Conservation (phyloP, 352 stramenopile species). For the Phytopythium litorale region DNA sequence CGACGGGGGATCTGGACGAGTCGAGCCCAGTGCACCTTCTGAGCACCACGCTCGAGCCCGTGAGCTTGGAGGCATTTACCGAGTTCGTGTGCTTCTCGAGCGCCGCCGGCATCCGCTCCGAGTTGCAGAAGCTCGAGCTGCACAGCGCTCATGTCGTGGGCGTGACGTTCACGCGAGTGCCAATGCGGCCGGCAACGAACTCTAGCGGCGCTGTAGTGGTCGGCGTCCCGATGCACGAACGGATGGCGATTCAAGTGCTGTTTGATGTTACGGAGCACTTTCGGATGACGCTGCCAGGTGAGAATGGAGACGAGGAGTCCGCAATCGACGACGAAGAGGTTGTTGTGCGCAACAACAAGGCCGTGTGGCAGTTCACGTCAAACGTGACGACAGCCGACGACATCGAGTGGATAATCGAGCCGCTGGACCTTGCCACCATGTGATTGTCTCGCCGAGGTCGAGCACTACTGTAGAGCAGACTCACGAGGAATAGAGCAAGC, state of each 20-base stretch:
- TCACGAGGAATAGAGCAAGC: too few relatives aligned
- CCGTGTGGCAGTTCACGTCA: constrained; percentile 28
- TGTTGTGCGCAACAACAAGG: constrained; percentile 11
- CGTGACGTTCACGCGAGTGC: constrained; percentile 14
- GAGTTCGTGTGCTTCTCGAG: constrained; percentile 11
- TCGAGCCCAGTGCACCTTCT: background rate
- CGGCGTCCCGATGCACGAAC: constrained; percentile 17
- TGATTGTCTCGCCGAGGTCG: background rate
- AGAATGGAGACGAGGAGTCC: background rate
- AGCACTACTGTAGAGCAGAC: too few relatives aligned
- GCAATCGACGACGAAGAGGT: constrained; percentile 6
- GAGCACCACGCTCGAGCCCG: constrained; percentile 13
- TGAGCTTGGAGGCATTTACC: constrained; percentile 25
- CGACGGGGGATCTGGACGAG: background rate
- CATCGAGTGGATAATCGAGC: constrained; percentile 27
- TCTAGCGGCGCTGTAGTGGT: constrained; percentile 12
- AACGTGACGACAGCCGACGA: constrained; percentile 19
- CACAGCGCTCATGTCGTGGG: constrained; percentile 19
- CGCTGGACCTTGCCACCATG: constrained; percentile 16
- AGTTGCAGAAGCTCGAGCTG: constrained; percentile 22
- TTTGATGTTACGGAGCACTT: constrained; percentile 28
- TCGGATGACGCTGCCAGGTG: constrained; percentile 11
- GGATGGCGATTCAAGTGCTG: constrained; percentile 17
- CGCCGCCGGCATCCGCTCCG: constrained; percentile 9
- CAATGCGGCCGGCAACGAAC: constrained; percentile 15